Base-by-base conservation (phyloP, 2,329 filamentous ascomycete species). In the Ophiostoma ulmi region DNA sequence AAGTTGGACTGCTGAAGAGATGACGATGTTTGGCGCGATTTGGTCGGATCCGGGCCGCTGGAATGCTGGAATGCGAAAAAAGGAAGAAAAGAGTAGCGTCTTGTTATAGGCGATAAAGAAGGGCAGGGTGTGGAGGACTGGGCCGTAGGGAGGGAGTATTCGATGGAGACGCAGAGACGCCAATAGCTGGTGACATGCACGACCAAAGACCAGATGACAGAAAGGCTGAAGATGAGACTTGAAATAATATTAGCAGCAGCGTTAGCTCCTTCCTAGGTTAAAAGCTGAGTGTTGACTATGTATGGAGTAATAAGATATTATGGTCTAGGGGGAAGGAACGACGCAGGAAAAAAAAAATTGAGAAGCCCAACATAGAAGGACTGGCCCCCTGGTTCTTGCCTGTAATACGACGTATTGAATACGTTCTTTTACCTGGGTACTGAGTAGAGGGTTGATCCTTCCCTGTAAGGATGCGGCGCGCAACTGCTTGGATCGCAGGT, bases 331-430 rank as follows among this genome's bases (percentile, higher is more conserved):
- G 63, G 63, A 26, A 66, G 38, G 35, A 39, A 38, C 35, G 63
- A 66, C 17, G 36, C 35, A 66, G 38, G 35, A 63, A 63, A 52
- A 63, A 52, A 63, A 63, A 63, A 14, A 26, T 17, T 17, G 14
- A 26, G 22, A 58, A 35, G 38, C 64, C 64, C 64, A 48, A 67
- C 26, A 41, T 44, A 10, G 64, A 67, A 67, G 38, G 36, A 39
- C 64, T 67, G 36, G 64, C 64, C 66, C 65, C 65, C 38, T 67
- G 65, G 26, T 22, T 22, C 35, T 65, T 65, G 63, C 63, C 63
- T 17, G 36, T 39, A 65, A n/a, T 38, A 65, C 36, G 63, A 65
- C 63, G 36, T 13, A 58, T 58, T 58, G 14, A 36, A 39, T 5
- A 22, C 44, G n/a, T 48, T 48, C n/a, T 48, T 48, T 48, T 22